Evolutionary conservation across 257 asterid species (phyloP), one percentile per base, ranked within the genome.

Genomic region (Cinchona pubescens): DNA sequence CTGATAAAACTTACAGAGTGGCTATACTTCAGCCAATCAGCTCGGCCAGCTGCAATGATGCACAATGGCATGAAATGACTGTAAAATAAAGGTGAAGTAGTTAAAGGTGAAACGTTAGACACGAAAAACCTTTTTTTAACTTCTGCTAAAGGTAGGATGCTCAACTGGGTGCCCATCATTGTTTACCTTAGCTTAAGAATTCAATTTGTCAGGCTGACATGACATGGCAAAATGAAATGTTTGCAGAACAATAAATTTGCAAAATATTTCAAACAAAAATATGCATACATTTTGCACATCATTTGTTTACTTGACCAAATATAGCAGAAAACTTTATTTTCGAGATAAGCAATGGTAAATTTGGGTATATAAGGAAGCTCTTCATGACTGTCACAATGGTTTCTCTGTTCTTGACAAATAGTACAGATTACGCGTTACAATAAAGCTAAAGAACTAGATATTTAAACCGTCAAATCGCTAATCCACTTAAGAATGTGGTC

Each of bases 21-120:
- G 78, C 71, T 73, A 79, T 18, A 76, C 86, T 64, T 75, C 43
- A 72, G 86, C 81, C 86, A 82, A 69, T 67, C 86, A 82, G 76
- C 81, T 82, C 83, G 86, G 83, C 86, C 81, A 82, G 81, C 83
- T 82, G 83, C 81, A 58, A 79, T 63, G 42, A 69, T 38, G 23
- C 37, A 35, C 0, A 64, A 38, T 38, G 13, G 68, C 61, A 64
- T 38, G 42, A 16, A 53, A 34, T 35, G 32, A 30, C 35, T 48
- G 45, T 27, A 34, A 34, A 71, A 49, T 23, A 34, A 37, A 29
- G 16, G 43, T 4, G 34, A 40, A 7, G 30, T 65, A 30, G 7
- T 4, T n/a, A n/a, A n/a, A 1, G 38, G 69, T 32, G 30, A 21
- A 38, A 30, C 27, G n/a, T n/a, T 66, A 30, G 29, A 66, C 45